Evolutionary conservation across 352 stramenopile genomes (phyloP).

Genomic region (Plasmopara muralis): DNA sequence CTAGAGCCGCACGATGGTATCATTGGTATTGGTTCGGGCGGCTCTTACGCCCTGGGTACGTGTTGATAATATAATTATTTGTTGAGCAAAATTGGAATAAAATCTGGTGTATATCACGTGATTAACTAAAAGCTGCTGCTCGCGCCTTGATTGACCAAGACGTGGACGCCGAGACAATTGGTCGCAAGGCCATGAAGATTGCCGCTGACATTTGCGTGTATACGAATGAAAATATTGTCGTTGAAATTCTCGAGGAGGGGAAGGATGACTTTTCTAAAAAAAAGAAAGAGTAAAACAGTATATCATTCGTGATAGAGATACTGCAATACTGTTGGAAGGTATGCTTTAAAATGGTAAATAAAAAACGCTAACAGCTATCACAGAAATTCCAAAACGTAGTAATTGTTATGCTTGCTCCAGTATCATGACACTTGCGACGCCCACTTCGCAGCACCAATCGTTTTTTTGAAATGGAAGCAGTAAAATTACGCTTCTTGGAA

Average conservation of each 20-base stretch:
- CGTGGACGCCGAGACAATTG: constrained; percentile 92
- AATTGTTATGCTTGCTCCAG: too few relatives aligned
- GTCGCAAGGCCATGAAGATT: constrained; percentile 91
- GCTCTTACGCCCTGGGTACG: constrained; percentile 90
- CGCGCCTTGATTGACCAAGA: constrained; percentile 93
- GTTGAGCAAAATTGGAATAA: background rate
- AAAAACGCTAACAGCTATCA: too few relatives aligned
- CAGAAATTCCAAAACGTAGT: too few relatives aligned
- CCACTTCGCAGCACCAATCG: too few relatives aligned
- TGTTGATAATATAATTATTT: constrained; percentile 4
- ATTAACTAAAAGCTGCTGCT: constrained; percentile 79
- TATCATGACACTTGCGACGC: too few relatives aligned
- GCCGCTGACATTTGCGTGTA: constrained; percentile 98
- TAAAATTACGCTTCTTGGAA: constrained; percentile 2
- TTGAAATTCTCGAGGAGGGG: constrained; percentile 84
- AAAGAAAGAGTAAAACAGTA: constrained; percentile 33
- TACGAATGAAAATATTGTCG: constrained; percentile 96
- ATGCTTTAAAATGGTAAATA: background rate
- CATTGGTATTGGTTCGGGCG: constrained; percentile 92
- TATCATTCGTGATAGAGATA: constrained; percentile 2
- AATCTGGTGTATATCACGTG: background rate
- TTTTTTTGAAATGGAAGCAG: too few relatives aligned
- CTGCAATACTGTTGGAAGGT: background rate
- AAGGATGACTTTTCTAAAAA: constrained; percentile 15
- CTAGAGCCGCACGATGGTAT: constrained; percentile 95